phyloP scores from a whole-genome alignment of 1,139 yeast species.

The Suhomyces anneliseae region DNA sequence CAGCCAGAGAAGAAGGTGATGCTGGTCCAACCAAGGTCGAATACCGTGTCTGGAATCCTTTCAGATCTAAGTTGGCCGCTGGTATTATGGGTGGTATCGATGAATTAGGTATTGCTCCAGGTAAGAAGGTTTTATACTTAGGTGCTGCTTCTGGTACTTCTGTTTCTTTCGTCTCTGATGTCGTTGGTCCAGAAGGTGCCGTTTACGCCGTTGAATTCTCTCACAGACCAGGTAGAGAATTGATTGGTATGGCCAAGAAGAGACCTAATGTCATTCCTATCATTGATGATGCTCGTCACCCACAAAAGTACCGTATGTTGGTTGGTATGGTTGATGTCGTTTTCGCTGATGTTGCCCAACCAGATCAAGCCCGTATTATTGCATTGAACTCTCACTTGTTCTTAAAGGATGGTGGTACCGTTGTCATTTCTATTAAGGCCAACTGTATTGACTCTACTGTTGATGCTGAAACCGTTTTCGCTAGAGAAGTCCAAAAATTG shows the following conservation, averaged over 20 bases:
- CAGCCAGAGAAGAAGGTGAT: constrained; percentile 78
- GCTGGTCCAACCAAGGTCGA: constrained; percentile 88
- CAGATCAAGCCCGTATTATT: constrained; percentile 99
- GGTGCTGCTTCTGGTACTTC: constrained; percentile 99
- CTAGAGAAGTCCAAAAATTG: constrained; percentile 98
- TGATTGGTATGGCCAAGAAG: constrained; percentile 99
- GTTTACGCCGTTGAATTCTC: constrained; percentile 99
- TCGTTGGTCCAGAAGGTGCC: constrained; percentile 98
- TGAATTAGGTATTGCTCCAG: constrained; percentile 96
- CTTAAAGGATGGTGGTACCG: constrained; percentile 98
- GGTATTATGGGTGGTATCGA: constrained; percentile 99
- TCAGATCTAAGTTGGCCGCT: constrained; percentile 99
- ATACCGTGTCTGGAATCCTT: constrained; percentile 99
- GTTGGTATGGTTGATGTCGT: constrained; percentile 98
- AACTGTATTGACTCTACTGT: constrained; percentile 99
- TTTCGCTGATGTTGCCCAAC: constrained; percentile 99
- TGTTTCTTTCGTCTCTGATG: constrained; percentile 96
- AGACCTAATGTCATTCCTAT: constrained; percentile 98
- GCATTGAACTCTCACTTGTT: constrained; percentile 97
- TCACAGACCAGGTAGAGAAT: constrained; percentile 99
- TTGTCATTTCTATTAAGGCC: constrained; percentile 96
- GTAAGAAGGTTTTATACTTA: constrained; percentile 92
- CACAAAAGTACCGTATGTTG: constrained; percentile 98
- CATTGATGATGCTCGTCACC: constrained; percentile 99
- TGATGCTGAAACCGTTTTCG: constrained; percentile 98